Evolutionary conservation across 495 filamentous ascomycete species (phyloP).

Genomic region (Tuber umbilicatum): DNA sequence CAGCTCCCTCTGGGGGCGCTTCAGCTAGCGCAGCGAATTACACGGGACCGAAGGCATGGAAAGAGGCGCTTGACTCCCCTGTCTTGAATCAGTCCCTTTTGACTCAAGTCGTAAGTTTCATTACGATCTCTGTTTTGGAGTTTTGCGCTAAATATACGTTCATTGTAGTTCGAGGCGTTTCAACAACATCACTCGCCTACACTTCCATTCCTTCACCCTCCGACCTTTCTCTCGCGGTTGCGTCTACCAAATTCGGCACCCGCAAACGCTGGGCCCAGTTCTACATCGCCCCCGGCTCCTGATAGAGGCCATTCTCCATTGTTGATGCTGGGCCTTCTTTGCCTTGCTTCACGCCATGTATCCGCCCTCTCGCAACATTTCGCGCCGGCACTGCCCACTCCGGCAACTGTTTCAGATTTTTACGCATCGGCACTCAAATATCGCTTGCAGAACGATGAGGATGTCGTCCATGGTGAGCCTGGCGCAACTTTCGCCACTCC

Average conservation of each 20-base stretch:
- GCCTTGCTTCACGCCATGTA: conserved; percentile 74
- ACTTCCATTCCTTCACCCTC: conserved; percentile 73
- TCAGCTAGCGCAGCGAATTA: conserved; percentile 41
- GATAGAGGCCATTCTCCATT: conserved; percentile 49
- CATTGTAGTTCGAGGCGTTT: conserved; percentile 64
- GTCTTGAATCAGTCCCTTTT: conserved; percentile 41
- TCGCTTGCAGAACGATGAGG: conserved; percentile 37
- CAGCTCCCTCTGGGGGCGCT: conserved; percentile 21
- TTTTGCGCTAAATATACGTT: conserved; percentile 18
- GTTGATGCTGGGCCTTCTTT: conserved; percentile 68
- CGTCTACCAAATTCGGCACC: conserved; percentile 43
- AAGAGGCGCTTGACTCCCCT: conserved; percentile 44
- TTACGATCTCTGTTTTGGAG: conserved; percentile 5
- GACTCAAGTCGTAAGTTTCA: conserved; percentile 44
- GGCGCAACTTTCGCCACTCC: conserved; percentile 51
- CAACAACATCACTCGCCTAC: conserved; percentile 75
- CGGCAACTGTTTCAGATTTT: conserved; percentile 66
- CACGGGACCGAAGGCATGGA: conserved; percentile 63
- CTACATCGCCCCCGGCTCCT: conserved; percentile 31
- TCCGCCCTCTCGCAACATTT: conserved; percentile 61
- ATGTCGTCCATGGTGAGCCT: conserved; percentile 46
- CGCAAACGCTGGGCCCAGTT: conserved; percentile 18
- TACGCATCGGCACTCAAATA: conserved; percentile 62
- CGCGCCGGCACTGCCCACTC: conserved; percentile 50
- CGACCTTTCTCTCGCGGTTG: conserved; percentile 61